These are phyloP conservation scores for Yamadazyma nakazawae DNA, from an alignment of 805 yeast species.

Conservation along the genomic window DNA sequence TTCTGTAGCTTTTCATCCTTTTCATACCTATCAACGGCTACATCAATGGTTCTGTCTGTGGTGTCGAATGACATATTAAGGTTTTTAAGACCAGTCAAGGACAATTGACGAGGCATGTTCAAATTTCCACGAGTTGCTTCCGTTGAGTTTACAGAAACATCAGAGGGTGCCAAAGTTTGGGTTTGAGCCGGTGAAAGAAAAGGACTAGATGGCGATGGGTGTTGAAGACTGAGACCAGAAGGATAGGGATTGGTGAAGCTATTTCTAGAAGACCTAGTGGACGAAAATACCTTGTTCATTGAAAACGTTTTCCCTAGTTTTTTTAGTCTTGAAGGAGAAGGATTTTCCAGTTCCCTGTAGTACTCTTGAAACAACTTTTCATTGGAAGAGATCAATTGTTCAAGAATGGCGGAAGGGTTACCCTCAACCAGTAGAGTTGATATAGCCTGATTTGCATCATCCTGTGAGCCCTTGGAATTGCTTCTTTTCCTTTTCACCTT, in stretches of 20 bases:
- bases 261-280: background rate
- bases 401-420: conserved; percentile 12
- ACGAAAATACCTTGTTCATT: conserved; percentile 5
- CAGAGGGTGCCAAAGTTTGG: conserved; percentile 1
- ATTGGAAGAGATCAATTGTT: conserved; percentile 9
- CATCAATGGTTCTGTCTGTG: conserved; percentile 19
- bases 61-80: conserved; percentile 35
- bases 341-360: background rate
- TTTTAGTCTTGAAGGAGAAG: conserved; percentile 10
- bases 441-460: background rate
- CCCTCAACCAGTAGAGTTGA: conserved; percentile 12
- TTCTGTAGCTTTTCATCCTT: background rate
- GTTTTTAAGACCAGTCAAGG: conserved; percentile 29
- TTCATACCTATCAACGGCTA: conserved; percentile 24
- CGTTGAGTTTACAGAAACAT: conserved; percentile 3
- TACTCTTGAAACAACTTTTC: conserved; percentile 1
- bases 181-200: conserved; percentile 2
- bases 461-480: background rate
- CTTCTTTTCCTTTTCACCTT: conserved; percentile 6
- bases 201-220: conserved; percentile 8
- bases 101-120: conserved; percentile 31
- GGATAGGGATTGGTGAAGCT: background rate
- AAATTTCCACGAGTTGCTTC: conserved; percentile 10
- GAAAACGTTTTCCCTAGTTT: conserved; percentile 11
- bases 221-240: background rate